A percentile compares a stretch with the other conserved stretches of the same genome.
phyloP scores from a whole-genome alignment of 495 filamentous ascomycete species.

The Antarctomyces pellizariae region DNA sequence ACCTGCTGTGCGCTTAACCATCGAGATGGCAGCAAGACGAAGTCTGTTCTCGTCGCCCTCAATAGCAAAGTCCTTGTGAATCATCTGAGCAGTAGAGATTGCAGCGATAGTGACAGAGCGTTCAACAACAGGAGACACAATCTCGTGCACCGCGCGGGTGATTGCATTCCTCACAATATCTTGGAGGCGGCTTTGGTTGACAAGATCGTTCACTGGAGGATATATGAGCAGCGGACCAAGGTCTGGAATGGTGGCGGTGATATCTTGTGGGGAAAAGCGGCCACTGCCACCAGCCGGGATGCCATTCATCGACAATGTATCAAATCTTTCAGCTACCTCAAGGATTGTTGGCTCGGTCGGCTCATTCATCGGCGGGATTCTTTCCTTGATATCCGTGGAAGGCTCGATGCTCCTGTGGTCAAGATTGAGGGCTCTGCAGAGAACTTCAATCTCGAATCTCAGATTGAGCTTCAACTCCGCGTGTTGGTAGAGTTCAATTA shows the following conservation, averaged over 20 bases:
- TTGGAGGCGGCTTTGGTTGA: constrained; percentile 44
- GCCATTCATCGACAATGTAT: constrained; percentile 49
- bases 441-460: constrained; percentile 94
- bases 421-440: constrained; percentile 76
- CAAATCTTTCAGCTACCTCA: constrained; percentile 54
- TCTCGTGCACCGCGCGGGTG: constrained; percentile 72
- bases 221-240: constrained; percentile 48
- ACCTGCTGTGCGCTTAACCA: constrained; percentile 80
- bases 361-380: constrained; percentile 32
- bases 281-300: constrained; percentile 44
- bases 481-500: constrained; percentile 78
- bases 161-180: constrained; percentile 67
- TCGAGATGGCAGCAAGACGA: constrained; percentile 61
- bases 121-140: constrained; percentile 91
- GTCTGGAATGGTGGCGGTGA: constrained; percentile 56
- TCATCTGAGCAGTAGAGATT: constrained; percentile 80
- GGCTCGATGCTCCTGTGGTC: constrained; percentile 75
- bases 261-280: constrained; percentile 45
- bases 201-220: constrained; percentile 50
- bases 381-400: constrained; percentile 52
- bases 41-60: constrained; percentile 76
- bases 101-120: constrained; percentile 92
- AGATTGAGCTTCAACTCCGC: constrained; percentile 87
- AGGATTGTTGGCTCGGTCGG: constrained; percentile 31
- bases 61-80: constrained; percentile 86